These are phyloP conservation scores for Castanopsis chinensis DNA, from an alignment of 306 rosid species.

Conservation along the genomic window DNA sequence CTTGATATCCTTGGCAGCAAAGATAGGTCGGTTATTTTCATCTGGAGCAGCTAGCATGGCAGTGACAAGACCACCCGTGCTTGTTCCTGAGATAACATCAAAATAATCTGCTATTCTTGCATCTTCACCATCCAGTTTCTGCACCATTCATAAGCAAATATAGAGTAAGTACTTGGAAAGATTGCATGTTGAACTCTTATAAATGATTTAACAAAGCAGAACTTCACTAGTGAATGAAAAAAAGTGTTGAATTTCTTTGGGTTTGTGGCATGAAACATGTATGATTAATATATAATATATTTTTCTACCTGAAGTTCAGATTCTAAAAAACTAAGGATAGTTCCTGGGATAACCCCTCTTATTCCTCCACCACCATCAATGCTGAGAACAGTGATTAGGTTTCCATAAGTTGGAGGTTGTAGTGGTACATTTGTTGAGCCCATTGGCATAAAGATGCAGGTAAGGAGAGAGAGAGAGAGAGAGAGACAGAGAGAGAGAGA, in stretches of 20 bases:
- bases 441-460: no score
- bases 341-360: slow-evolving; percentile 60
- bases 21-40: slow-evolving; percentile 54
- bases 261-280: no score
- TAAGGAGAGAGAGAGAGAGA: no score
- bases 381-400: slow-evolving; percentile 57
- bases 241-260: no score
- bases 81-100: slow-evolving; percentile 68
- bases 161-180: not conserved
- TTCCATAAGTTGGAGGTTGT: slow-evolving; percentile 58
- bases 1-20: slow-evolving; percentile 60
- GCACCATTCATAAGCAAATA: slow-evolving; percentile 6
- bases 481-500: no score
- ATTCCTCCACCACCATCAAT: slow-evolving; percentile 75
- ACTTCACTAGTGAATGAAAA: no score
- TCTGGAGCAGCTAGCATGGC: slow-evolving; percentile 62
- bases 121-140: slow-evolving; percentile 62
- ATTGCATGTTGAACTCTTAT: not conserved
- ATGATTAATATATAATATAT: no score
- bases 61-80: slow-evolving; percentile 65
- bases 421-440: no score
- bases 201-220: not conserved
- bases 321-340: slow-evolving; percentile 55
- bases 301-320: slow-evolving; percentile 60
- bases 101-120: slow-evolving; percentile 62